Evolutionary conservation across 1,284 basidiomycete species (phyloP).

Genomic region (Apiotrichum laibachii): DNA sequence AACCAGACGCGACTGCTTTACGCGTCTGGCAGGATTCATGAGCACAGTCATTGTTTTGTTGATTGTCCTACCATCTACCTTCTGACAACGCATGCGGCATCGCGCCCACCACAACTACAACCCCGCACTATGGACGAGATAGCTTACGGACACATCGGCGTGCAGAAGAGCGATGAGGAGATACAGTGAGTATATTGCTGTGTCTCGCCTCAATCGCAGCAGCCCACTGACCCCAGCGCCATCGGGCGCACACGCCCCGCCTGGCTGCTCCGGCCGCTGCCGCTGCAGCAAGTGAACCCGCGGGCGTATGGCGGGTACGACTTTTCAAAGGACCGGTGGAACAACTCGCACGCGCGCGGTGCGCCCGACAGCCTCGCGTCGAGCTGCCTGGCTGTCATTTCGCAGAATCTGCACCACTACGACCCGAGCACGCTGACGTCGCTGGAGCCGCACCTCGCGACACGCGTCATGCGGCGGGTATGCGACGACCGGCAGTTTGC

Average conservation of each 20-base stretch:
- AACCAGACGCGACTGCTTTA: no score
- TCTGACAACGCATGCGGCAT: no score
- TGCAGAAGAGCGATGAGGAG: slow-evolving; percentile 16
- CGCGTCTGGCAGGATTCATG: no score
- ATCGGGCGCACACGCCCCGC: slow-evolving; percentile 20
- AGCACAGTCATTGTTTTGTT: no score
- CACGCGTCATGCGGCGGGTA: slow-evolving; percentile 28
- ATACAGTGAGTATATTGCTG: slow-evolving; percentile 8
- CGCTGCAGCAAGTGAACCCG: slow-evolving; percentile 28
- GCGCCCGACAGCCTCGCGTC: slow-evolving; percentile 26
- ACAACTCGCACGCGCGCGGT: slow-evolving; percentile 6
- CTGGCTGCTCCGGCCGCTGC: slow-evolving; percentile 38
- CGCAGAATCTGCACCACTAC: slow-evolving; percentile 32
- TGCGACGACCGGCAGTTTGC: background rate
- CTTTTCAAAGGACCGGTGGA: background rate
- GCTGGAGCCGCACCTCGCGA: slow-evolving; percentile 22
- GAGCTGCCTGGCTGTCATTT: slow-evolving; percentile 30
- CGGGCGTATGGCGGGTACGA: background rate
- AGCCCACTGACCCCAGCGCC: slow-evolving; percentile 2
- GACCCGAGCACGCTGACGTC: slow-evolving; percentile 18
- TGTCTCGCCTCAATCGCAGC: no score
- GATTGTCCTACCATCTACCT: no score
- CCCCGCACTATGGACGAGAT: no score
- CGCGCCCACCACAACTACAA: no score
- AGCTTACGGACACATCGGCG: slow-evolving; percentile 14